These are phyloP conservation scores for Backusella tuberculispora DNA, from an alignment of 192 early-diverging fungal genomes.

Conservation along the genomic window DNA sequence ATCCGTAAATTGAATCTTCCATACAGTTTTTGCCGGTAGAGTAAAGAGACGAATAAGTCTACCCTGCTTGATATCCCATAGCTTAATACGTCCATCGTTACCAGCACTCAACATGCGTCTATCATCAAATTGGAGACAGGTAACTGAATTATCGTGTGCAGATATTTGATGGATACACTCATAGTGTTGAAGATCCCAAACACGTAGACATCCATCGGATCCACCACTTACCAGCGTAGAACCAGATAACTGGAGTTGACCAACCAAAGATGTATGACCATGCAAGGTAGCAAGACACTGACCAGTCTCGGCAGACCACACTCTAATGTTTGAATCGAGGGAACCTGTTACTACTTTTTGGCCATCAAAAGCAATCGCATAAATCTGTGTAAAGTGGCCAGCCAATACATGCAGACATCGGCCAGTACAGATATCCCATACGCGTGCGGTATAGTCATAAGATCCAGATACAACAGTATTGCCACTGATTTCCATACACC, in stretches of 20 bases:
- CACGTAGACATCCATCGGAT: slow-evolving; percentile 87
- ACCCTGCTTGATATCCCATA: slow-evolving; percentile 93
- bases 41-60: slow-evolving; percentile 83
- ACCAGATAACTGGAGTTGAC: slow-evolving; percentile 83
- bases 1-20: slow-evolving; percentile 67
- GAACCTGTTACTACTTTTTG: slow-evolving; percentile 87
- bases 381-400: slow-evolving; percentile 95
- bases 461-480: slow-evolving; percentile 88
- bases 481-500: slow-evolving; percentile 87
- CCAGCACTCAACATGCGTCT: slow-evolving; percentile 90
- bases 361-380: slow-evolving; percentile 89
- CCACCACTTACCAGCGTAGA: slow-evolving; percentile 88
- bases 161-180: slow-evolving; percentile 66
- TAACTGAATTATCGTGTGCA: slow-evolving; percentile 84
- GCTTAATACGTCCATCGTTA: slow-evolving; percentile 89
- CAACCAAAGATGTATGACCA: slow-evolving; percentile 93
- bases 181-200: slow-evolving; percentile 82
- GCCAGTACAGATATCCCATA: slow-evolving; percentile 87
- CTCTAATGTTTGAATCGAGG: slow-evolving; percentile 88
- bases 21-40: slow-evolving; percentile 81
- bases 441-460: slow-evolving; percentile 90
- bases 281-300: slow-evolving; percentile 77
- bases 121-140: slow-evolving; percentile 94
- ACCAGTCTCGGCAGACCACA: slow-evolving; percentile 90
- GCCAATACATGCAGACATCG: slow-evolving; percentile 69